These are phyloP conservation scores for Glycine tomentella DNA, from an alignment of 306 rosid genomes.

Conservation along the genomic window DNA sequence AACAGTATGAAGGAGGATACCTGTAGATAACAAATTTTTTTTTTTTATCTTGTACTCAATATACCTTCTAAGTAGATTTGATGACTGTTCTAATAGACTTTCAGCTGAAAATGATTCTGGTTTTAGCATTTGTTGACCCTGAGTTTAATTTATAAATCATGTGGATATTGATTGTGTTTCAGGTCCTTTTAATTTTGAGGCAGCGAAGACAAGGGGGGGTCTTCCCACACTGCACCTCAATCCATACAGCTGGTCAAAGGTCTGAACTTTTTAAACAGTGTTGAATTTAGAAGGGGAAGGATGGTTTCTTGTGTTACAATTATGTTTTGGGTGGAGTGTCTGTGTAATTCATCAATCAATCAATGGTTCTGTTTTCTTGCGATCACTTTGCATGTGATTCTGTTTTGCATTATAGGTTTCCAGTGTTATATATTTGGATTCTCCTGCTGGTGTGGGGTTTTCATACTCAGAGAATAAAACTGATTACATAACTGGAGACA, in stretches of 20 bases:
- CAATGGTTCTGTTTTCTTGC: conserved; percentile 10
- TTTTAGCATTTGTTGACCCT: background rate
- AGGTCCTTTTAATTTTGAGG: conserved; percentile 94
- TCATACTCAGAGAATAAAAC: conserved; percentile 75
- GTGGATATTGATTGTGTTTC: conserved; percentile 43
- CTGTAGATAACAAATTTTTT: background rate
- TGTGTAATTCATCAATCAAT: conserved; percentile 6
- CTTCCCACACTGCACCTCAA: conserved; percentile 78
- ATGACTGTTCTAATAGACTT: conserved; percentile 15
- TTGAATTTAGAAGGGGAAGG: conserved; percentile 10
- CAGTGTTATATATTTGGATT: conserved; percentile 86
- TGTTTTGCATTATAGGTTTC: conserved; percentile 71
- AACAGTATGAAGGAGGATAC: background rate
- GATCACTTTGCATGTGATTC: conserved; percentile 22
- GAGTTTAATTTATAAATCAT: background rate
- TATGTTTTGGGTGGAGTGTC: background rate
- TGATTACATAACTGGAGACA: conserved; percentile 82
- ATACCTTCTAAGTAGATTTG: conserved; percentile 13
- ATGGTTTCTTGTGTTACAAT: conserved; percentile 20
- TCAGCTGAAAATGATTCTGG: background rate
- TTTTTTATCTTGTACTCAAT: too few species aligned
- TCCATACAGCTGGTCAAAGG: conserved; percentile 98
- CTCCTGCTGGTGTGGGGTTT: conserved; percentile 96
- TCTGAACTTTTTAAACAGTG: conserved; percentile 23
- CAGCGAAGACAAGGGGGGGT: conserved; percentile 58